Evolutionary conservation across 345 rosid species (phyloP).

Genomic region (Microcos paniculata): DNA sequence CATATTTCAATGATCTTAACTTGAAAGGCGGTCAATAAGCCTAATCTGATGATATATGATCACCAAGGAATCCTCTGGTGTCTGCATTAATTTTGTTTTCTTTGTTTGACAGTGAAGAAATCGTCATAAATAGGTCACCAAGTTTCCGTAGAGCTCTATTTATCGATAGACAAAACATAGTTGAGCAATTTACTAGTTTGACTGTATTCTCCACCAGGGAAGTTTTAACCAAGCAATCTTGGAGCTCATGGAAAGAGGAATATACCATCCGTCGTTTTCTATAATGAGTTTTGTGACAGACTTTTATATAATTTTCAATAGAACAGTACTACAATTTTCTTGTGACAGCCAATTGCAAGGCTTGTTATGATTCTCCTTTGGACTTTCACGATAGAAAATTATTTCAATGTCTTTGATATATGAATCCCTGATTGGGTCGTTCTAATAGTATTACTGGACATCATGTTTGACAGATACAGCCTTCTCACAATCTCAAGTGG

Average conservation of each 20-base stretch:
- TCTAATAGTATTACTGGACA: neutral
- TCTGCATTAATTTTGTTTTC: neutral
- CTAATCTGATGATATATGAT: too few species aligned
- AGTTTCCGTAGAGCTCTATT: neutral
- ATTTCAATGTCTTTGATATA: neutral
- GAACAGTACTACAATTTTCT: neutral
- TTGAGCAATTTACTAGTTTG: neutral
- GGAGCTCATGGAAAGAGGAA: neutral
- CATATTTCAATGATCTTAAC: neutral
- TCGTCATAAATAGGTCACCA: neutral
- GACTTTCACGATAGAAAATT: neutral
- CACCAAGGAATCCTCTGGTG: neutral
- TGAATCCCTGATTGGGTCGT: neutral
- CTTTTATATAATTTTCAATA: neutral
- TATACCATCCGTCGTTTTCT: neutral
- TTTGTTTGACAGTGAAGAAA: neutral
- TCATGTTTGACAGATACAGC: neutral
- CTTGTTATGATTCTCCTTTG: neutral
- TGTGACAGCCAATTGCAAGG: neutral
- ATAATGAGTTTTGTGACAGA: neutral
- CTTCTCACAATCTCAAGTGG: neutral
- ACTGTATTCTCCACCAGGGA: slow-evolving; percentile 1
- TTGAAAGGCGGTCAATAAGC: neutral
- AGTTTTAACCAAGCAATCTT: neutral
- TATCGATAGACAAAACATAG: neutral